A percentile compares a stretch with the other conserved stretches of the same genome.
phyloP scores from a whole-genome alignment of 352 stramenopile genomes.

The Aphanomyces euteiches region DNA sequence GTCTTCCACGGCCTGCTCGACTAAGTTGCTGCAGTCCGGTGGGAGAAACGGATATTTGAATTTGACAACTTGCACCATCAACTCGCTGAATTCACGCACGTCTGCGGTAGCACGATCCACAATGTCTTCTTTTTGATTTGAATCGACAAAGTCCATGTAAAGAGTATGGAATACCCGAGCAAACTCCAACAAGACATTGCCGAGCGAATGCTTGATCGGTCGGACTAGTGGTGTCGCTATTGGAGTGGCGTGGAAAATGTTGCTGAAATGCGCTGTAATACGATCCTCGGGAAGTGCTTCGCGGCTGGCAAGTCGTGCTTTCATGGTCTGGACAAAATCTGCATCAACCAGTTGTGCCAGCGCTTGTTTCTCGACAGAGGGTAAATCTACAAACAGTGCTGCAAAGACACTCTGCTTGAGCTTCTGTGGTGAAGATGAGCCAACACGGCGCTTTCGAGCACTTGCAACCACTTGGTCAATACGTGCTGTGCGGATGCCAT shows the following conservation, averaged over 20 bases:
- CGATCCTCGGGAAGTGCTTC: background rate
- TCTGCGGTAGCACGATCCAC: background rate
- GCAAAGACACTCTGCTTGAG: conserved; percentile 12
- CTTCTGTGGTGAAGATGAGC: background rate
- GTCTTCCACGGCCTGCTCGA: conserved; percentile 23
- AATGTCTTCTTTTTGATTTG: background rate
- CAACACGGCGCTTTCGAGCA: background rate
- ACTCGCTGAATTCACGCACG: conserved; percentile 13
- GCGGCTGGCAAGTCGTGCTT: background rate
- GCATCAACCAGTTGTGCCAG: conserved; percentile 13
- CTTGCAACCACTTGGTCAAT: background rate
- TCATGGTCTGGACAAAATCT: conserved; percentile 5
- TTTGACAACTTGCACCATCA: conserved; percentile 20
- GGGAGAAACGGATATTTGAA: conserved; percentile 27
- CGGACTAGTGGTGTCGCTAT: background rate
- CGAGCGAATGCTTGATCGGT: conserved; percentile 23
- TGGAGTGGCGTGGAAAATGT: conserved; percentile 5
- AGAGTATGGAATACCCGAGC: conserved; percentile 15
- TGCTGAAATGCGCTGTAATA: conserved; percentile 1
- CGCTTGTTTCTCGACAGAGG: conserved; percentile 9
- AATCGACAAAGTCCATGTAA: background rate
- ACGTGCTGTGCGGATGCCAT: background rate
- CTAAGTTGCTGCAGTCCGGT: background rate
- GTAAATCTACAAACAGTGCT: conserved; percentile 15
- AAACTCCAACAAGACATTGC: conserved; percentile 22